Evolutionary conservation across 495 filamentous ascomycete species (phyloP).

Genomic region (Xylaria longipes): DNA sequence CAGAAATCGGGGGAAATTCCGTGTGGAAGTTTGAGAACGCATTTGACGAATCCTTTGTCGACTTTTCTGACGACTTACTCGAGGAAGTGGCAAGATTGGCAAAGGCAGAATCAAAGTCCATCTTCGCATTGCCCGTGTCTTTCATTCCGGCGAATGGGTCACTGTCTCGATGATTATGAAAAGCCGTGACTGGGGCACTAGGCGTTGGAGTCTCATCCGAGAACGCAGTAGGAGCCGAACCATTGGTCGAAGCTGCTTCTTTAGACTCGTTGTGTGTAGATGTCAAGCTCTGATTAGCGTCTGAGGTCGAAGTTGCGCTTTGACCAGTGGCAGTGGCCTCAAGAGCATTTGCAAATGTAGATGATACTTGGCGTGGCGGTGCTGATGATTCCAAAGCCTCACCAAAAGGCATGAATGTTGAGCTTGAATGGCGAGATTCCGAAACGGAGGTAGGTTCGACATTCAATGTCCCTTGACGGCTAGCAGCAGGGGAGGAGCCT

Average conservation of each 20-base stretch:
- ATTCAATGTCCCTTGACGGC: slow-evolving; percentile 52
- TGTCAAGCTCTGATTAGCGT: slow-evolving; percentile 42
- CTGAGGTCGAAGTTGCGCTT: slow-evolving; percentile 42
- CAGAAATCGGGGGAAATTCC: slow-evolving; percentile 96
- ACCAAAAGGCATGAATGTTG: slow-evolving; percentile 71
- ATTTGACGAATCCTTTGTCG: slow-evolving; percentile 40
- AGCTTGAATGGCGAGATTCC: slow-evolving; percentile 74
- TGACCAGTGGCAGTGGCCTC: slow-evolving; percentile 27
- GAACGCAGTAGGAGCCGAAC: slow-evolving; percentile 63
- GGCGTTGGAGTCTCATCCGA: slow-evolving; percentile 59
- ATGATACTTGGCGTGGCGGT: slow-evolving; percentile 80
- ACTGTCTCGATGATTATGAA: slow-evolving; percentile 38
- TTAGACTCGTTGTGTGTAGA: slow-evolving; percentile 38
- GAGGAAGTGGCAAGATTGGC: slow-evolving; percentile 59
- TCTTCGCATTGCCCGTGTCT: slow-evolving; percentile 67
- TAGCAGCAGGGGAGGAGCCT: slow-evolving; percentile 61
- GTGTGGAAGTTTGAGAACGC: slow-evolving; percentile 57
- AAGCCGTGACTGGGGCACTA: slow-evolving; percentile 52
- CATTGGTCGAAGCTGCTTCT: slow-evolving; percentile 32
- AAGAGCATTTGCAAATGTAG: slow-evolving; percentile 72
- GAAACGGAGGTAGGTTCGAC: slow-evolving; percentile 65
- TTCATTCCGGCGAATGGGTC: slow-evolving; percentile 63
- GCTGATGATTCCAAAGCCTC: slow-evolving; percentile 69
- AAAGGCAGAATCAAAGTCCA: slow-evolving; percentile 80
- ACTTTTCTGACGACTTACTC: slow-evolving; percentile 37